Percentiles rank a stretch among this genome's conserved stretches.
phyloP scores from a whole-genome alignment of 129 eudicot species.

The Daucus carota region DH1_v3.0 NC_030386.2:4778001-4778500 shows the following conservation, averaged over 20 bases:
- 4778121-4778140: too few relatives aligned
- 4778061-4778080: neutral
- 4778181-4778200: neutral
- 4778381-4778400: constrained; percentile 19
- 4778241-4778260: constrained; percentile 60
- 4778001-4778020: neutral
- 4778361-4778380: constrained; percentile 74
- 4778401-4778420: constrained; percentile 14
- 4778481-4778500: neutral
- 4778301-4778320: constrained; percentile 46
- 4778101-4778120: too few relatives aligned
- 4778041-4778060: neutral
- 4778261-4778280: constrained; percentile 88
- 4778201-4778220: neutral
- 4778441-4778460: neutral
- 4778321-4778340: constrained; percentile 69
- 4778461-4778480: neutral
- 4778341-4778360: constrained; percentile 74
- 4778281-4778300: constrained; percentile 68
- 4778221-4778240: constrained; percentile 73
- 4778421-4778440: neutral
- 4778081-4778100: neutral
- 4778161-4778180: too few relatives aligned
- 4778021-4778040: neutral
- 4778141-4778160: neutral